Evolutionary conservation across 2,329 filamentous ascomycete species (phyloP).

Genomic region (Fusarium sp.): DNA sequence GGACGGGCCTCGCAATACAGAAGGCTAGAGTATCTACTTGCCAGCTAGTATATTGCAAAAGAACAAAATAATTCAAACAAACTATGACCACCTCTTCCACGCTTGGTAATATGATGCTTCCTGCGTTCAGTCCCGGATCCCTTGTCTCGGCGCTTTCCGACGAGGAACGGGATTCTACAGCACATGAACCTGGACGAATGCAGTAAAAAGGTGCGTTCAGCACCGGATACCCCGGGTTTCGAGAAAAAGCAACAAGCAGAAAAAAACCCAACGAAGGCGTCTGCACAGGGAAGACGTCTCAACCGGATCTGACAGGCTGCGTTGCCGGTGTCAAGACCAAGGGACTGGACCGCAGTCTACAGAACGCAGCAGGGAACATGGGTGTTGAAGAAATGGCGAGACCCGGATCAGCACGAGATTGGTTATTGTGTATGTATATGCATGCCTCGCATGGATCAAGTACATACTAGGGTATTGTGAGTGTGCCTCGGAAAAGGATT

Average conservation of each 20-base stretch:
- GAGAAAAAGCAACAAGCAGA: background rate
- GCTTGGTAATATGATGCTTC: background rate
- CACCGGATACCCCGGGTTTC: constrained; percentile 4
- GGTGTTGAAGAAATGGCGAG: background rate
- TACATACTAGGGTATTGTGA: too few relatives aligned
- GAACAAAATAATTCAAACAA: constrained; percentile 8
- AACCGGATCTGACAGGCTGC: constrained; percentile 20
- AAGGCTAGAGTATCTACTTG: constrained; percentile 17
- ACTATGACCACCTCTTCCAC: background rate
- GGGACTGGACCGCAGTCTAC: background rate
- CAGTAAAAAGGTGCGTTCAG: background rate
- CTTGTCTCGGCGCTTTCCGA: constrained; percentile 4
- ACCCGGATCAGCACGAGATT: constrained; percentile 23
- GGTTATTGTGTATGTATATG: background rate
- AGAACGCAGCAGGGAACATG: constrained; percentile 1
- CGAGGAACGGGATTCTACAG: background rate
- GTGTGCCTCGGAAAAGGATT: constrained; percentile 29
- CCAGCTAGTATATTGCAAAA: constrained; percentile 12
- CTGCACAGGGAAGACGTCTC: background rate
- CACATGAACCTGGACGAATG: background rate
- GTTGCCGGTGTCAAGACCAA: constrained; percentile 26
- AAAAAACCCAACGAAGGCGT: background rate
- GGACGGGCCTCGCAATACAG: constrained; percentile 20
- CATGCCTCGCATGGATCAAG: background rate
- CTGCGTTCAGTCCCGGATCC: background rate